Evolutionary conservation across 176 grass and related monocot species (phyloP).

Genomic region (Alloteropsis semialata): DNA sequence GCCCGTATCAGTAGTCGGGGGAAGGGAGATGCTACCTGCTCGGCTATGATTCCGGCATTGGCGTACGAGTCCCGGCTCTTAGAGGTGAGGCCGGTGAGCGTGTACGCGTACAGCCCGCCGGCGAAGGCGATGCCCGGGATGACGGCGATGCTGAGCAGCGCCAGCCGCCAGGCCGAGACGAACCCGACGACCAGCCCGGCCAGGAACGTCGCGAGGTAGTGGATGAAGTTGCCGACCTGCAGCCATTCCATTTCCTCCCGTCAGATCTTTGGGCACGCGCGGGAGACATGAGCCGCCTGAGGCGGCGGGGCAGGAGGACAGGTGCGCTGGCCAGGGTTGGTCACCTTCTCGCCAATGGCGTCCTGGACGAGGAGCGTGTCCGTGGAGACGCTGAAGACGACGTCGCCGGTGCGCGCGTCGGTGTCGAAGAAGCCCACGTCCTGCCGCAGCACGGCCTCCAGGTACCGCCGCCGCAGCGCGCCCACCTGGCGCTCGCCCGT

Average conservation of each 20-base stretch:
- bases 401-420: slow-evolving; percentile 81
- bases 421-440: slow-evolving; percentile 98
- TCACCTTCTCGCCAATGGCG: slow-evolving; percentile 97
- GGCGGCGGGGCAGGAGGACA: neutral
- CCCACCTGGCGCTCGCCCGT: slow-evolving; percentile 89
- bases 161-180: slow-evolving; percentile 81
- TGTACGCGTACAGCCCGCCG: slow-evolving; percentile 79
- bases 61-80: slow-evolving; percentile 88
- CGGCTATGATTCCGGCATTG: slow-evolving; percentile 81
- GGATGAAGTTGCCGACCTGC: slow-evolving; percentile 96
- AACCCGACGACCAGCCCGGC: slow-evolving; percentile 82
- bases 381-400: slow-evolving; percentile 86
- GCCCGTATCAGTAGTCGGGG: slow-evolving; percentile 6
- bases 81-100: slow-evolving; percentile 69
- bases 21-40: slow-evolving; percentile 59
- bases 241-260: neutral
- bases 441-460: slow-evolving; percentile 85
- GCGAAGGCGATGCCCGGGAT: slow-evolving; percentile 88
- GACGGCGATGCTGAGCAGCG: slow-evolving; percentile 85
- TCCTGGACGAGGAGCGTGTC: slow-evolving; percentile 95
- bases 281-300: neutral
- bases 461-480: slow-evolving; percentile 69
- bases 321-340: neutral
- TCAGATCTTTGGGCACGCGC: neutral
- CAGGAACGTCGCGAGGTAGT: slow-evolving; percentile 91